A percentile compares a stretch with the other conserved stretches of the same genome.
Conservation (phyloP, 257 asterid genomes). For the Ehretia macrophylla region DNA sequence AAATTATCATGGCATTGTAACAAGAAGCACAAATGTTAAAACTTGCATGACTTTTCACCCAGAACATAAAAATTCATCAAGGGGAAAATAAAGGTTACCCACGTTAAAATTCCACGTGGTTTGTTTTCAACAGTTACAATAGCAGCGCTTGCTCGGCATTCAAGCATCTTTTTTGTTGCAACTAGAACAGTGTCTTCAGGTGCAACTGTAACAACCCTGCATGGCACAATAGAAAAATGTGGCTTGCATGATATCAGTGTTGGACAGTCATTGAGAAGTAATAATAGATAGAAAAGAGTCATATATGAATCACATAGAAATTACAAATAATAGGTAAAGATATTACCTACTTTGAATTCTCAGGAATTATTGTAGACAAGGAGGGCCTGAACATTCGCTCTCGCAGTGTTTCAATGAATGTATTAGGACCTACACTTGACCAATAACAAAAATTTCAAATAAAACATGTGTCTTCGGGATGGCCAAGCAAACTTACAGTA, state of each 20-base stretch:
- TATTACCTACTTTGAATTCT: conserved; percentile 98
- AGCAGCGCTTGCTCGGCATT: conserved; percentile 55
- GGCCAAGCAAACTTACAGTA: too few relatives aligned
- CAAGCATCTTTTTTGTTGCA: conserved; percentile 82
- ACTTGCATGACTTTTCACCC: neutral
- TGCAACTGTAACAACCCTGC: conserved; percentile 59
- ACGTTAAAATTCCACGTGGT: conserved; percentile 79
- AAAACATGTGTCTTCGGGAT: neutral
- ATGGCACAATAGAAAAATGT: conserved; percentile 1
- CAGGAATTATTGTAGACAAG: conserved; percentile 77
- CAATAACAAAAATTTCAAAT: neutral
- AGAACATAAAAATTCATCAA: neutral
- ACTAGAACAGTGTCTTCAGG: conserved; percentile 76
- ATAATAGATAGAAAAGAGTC: neutral
- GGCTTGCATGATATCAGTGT: neutral
- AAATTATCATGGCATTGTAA: neutral
- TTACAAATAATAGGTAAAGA: conserved; percentile 31
- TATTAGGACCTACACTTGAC: conserved; percentile 61
- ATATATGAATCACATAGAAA: neutral
- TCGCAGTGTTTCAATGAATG: conserved; percentile 78
- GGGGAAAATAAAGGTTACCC: conserved; percentile 14
- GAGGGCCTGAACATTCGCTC: conserved; percentile 93
- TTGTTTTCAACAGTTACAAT: conserved; percentile 74
- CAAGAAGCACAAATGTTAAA: neutral
- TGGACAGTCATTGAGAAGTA: neutral